Conservation (phyloP, 192 early-diverging fungal species). For the Umbelopsis isabellina region DNA sequence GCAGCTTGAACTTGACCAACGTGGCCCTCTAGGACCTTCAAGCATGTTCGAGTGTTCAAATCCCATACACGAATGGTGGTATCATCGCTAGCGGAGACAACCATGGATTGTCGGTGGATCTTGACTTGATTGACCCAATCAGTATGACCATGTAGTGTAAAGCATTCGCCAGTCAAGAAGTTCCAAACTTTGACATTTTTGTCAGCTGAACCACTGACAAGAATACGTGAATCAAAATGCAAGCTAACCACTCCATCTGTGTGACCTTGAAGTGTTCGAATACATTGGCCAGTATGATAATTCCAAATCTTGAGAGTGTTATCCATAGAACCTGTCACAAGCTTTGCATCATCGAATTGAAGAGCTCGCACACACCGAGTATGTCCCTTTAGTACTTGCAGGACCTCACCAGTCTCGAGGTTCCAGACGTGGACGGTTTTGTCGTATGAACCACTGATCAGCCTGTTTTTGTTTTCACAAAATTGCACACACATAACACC, state of each 20-base stretch:
- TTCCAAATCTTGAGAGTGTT: conserved; percentile 92
- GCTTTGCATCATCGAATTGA: conserved; percentile 92
- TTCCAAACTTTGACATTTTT: conserved; percentile 90
- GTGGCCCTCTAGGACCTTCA: conserved; percentile 72
- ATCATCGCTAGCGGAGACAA: conserved; percentile 90
- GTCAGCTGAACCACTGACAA: conserved; percentile 87
- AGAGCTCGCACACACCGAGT: conserved; percentile 81
- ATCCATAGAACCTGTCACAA: conserved; percentile 93
- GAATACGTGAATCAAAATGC: conserved; percentile 73
- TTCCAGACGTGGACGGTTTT: conserved; percentile 87
- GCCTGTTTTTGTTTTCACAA: conserved; percentile 67
- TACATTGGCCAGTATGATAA: conserved; percentile 83
- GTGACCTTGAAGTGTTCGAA: conserved; percentile 79
- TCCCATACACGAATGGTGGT: conserved; percentile 84
- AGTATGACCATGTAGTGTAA: conserved; percentile 77
- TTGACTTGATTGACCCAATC: conserved; percentile 91
- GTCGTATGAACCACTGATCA: conserved; percentile 89
- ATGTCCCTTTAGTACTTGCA: conserved; percentile 81
- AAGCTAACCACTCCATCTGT: conserved; percentile 80
- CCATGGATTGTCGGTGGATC: conserved; percentile 61
- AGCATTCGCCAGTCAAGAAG: conserved; percentile 64
- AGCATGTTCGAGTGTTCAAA: conserved; percentile 65
- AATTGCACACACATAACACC: conserved; percentile 87
- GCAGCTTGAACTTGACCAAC: conserved; percentile 68
- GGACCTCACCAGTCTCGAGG: conserved; percentile 72